Evolutionary conservation across 164 flowering plant species (phyloP).

Genomic region (Vitis cinerea): DNA sequence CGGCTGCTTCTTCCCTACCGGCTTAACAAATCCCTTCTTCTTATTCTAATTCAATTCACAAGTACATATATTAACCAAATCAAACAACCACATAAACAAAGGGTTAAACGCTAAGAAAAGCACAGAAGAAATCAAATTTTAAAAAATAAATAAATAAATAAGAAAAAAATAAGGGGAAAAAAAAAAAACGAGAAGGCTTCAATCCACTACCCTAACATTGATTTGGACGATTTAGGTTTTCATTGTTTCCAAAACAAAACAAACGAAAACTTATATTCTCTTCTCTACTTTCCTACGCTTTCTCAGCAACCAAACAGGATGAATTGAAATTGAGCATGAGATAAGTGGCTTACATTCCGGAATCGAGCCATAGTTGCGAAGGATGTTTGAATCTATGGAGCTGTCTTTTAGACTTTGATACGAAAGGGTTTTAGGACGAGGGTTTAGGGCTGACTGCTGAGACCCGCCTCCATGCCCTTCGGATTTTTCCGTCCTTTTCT

Average conservation of each 20-base stretch:
- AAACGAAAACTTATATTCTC: too few species aligned
- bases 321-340: too few species aligned
- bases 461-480: too few species aligned
- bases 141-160: too few species aligned
- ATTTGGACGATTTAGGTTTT: background rate
- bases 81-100: too few species aligned
- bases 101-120: too few species aligned
- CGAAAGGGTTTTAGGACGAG: background rate
- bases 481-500: too few species aligned
- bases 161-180: background rate
- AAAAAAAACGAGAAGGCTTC: slow-evolving; percentile 8
- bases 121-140: too few species aligned
- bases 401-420: background rate
- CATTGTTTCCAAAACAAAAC: background rate
- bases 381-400: background rate
- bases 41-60: slow-evolving; percentile 32
- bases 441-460: too few species aligned
- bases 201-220: slow-evolving; percentile 2
- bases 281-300: background rate
- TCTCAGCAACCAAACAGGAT: background rate
- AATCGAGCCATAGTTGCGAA: slow-evolving; percentile 41
- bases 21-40: slow-evolving; percentile 50
- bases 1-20: slow-evolving; percentile 41
- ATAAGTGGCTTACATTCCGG: slow-evolving; percentile 33
- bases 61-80: background rate